These are phyloP conservation scores for Spathaspora passalidarum DNA, from an alignment of 805 yeast genomes.

Conservation along the genomic window DNA sequence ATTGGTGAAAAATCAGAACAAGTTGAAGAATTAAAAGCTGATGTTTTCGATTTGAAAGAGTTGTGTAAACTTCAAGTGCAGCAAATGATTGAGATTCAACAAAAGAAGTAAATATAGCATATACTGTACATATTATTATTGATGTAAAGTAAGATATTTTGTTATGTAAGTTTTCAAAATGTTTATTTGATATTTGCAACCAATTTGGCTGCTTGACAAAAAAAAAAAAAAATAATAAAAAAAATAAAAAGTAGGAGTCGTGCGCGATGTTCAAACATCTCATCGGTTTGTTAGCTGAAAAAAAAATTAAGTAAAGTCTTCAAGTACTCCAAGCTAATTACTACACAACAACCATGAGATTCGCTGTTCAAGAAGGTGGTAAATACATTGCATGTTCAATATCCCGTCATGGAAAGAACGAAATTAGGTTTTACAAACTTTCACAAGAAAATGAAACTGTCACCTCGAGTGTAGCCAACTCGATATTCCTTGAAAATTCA, in stretches of 20 bases:
- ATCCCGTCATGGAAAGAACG: slow-evolving; percentile 5
- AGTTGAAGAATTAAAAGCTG: slow-evolving; percentile 83
- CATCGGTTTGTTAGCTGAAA: not conserved
- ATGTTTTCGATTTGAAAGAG: slow-evolving; percentile 84
- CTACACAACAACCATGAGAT: slow-evolving; percentile 1
- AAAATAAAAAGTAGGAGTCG: too few species aligned
- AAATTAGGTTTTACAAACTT: slow-evolving; percentile 6
- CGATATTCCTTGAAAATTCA: not conserved
- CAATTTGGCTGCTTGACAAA: too few species aligned
- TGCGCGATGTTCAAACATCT: not conserved
- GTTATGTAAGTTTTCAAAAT: too few species aligned
- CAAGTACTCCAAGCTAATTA: too few species aligned
- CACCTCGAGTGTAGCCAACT: not conserved
- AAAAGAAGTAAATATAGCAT: slow-evolving; percentile 1
- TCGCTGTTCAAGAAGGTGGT: slow-evolving; percentile 1
- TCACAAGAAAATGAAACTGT: slow-evolving; percentile 2
- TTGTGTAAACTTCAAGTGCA: slow-evolving; percentile 81
- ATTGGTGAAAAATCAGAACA: slow-evolving; percentile 86
- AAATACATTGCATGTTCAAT: slow-evolving; percentile 6
- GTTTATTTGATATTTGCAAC: too few species aligned
- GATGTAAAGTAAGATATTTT: too few species aligned
- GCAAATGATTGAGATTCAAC: slow-evolving; percentile 71
- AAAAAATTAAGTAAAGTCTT: not conserved
- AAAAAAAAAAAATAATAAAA: too few species aligned
- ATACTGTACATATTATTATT: not conserved